Base-by-base conservation (phyloP, 2,329 filamentous ascomycete species). In the Sporothrix pallida region DNA sequence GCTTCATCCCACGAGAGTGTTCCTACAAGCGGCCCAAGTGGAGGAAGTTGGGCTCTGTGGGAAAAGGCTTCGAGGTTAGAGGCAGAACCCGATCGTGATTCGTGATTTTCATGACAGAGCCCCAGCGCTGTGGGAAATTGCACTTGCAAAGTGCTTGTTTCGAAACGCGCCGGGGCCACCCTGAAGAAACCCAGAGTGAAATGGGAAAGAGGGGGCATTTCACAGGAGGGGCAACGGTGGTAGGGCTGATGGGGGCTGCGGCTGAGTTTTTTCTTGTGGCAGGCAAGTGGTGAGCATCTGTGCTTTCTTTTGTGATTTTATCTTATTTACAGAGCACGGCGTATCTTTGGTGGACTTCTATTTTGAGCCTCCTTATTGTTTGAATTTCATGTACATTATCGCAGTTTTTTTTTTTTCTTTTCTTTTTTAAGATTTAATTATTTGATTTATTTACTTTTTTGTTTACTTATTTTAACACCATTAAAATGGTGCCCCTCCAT, bases 171-270 rank as follows among this genome's bases (percentile, higher is more conserved):
- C 31, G 60, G 60, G 60, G 60, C 60, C 60, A 46, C 62, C 62
- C n/a, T 26, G 23, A 26, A 26, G 23, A 26, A 26, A 26, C 23
- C 23, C 23, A 26, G 23, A 26, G 23, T 26, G 23, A 26, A 26
- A 26, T 26, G 23, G 60, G 46, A 42, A 44, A 42, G 37, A 65
- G 42, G 4, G 62, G 31, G 31, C 31, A 37, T 37, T 37, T 7
- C 31, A 65, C 62, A 65, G 42, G 42, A 48, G 42, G 62, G 20
- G 62, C 62, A 67, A 50, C 15, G 31, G 46, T 26, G 60, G 52
- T 74, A 74, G 68, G 72, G 72, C 72, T 74, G 72, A 74, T 71
- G 69, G 69, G 56, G 68, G 60, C 26, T 58, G 69, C 72, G 44
- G 62, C 62, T 67, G 62, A 67, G 46, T 17, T 2, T 37, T 2